Percentiles rank a stretch among this genome's conserved stretches.
phyloP scores from a whole-genome alignment of 2,329 filamentous ascomycete genomes.

The Colletotrichum graminicola region DNA sequence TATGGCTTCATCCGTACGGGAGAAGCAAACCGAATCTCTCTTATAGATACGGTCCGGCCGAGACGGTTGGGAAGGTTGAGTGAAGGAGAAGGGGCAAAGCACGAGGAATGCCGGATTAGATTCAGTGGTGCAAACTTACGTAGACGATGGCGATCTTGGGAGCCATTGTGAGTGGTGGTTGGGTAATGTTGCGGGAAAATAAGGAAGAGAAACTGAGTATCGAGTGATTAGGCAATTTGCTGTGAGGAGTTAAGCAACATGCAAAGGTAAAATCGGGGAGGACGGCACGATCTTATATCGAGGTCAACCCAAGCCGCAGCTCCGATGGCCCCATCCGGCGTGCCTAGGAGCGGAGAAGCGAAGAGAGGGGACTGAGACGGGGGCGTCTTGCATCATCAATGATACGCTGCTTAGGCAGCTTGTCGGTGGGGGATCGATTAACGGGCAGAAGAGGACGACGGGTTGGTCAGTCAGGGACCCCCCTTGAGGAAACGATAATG shows the following conservation, averaged over 20 bases:
- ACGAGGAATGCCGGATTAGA: conserved; percentile 32
- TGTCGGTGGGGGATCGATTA: not conserved
- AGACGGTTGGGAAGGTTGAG: not conserved
- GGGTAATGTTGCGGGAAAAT: conserved; percentile 20
- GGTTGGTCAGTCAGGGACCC: not conserved
- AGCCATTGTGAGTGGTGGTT: conserved; percentile 72
- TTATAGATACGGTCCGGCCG: no score
- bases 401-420: conserved; percentile 5
- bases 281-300: conserved; percentile 31
- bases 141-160: conserved; percentile 93
- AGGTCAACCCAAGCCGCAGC: not conserved
- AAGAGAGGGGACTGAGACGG: not conserved
- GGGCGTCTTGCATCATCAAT: conserved; percentile 30
- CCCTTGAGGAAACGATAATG: conserved; percentile 8
- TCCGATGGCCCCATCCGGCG: not conserved
- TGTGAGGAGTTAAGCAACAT: not conserved
- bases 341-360: not conserved
- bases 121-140: conserved; percentile 64
- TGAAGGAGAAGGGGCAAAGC: not conserved
- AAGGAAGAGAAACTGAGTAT: not conserved
- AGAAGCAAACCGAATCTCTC: not conserved
- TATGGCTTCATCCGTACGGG: not conserved
- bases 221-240: not conserved
- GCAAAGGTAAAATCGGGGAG: not conserved
- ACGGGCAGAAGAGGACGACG: not conserved